Base-by-base conservation (phyloP, 352 stramenopile genomes). In the Globisporangium spinosum region DNA sequence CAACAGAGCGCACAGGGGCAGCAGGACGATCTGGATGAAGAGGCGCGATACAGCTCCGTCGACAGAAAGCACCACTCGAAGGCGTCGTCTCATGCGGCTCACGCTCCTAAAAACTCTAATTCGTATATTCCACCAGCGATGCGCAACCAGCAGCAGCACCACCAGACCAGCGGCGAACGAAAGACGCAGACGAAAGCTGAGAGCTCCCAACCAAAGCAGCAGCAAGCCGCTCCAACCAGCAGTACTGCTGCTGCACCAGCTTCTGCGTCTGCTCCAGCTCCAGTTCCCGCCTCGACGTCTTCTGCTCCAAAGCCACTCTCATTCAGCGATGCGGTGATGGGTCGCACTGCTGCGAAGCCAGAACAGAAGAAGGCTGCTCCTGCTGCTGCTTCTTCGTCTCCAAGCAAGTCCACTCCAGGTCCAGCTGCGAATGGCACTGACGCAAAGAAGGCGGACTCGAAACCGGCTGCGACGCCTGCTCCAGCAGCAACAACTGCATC, bases 41-140 rank as follows among this genome's bases (percentile, higher is more conserved):
- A 99, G 72, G 93, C 97, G 61, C 85, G 89, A 13, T 99, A 98
- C 77, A 98, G 94, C 60, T 98, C 96, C 3, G 97, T 99, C 8
- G 80, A 89, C 57, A 80, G 82, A 66, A 81, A 82, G 70, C 55
- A 60, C 29, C 72, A 76, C 35, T 49, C 29, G 32, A 8, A 58
- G 40, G 65, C 29, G 17, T 9, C 35, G 35, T 43, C 35, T 43
- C 35, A 43, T 43, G 35, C 35, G 12, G 35, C 29, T 17, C 55
- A 60, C 17, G 25, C 20, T 29, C n/a, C 25, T 55, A 74, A 77
- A 29, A 70, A 68, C 10, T 17, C 64, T 3, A 89, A 82, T 55
- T 72, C 82, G 15, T 95, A 95, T 58, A 74, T 95, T 0, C 87
- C 87, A 0, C 87, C 85, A 12, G 87, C 83, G 17, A 58, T 93